These are phyloP conservation scores for Epicoccum nigrum DNA, from an alignment of 2,329 filamentous ascomycete genomes.

Conservation along the genomic window DNA sequence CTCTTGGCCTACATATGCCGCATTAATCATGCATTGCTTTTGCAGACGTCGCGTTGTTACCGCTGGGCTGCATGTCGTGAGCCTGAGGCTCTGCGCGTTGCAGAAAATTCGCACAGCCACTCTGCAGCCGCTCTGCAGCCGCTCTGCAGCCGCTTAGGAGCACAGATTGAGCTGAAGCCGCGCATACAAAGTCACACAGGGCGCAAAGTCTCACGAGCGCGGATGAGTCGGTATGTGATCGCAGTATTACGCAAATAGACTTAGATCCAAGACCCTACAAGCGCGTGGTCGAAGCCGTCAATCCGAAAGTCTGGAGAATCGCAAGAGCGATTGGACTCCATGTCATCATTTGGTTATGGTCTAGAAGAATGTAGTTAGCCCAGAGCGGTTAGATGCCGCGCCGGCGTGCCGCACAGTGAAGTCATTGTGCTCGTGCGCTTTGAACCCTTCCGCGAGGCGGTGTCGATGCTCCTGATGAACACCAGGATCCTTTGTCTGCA, in stretches of 20 bases:
- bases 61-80: constrained; percentile 6
- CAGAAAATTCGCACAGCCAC: constrained; percentile 2
- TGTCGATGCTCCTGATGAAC: constrained; percentile 7
- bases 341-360: constrained; percentile 39
- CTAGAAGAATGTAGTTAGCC: constrained; percentile 24
- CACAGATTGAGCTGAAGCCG: constrained; percentile 7
- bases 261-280: constrained; percentile 14
- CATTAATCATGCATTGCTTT: constrained; percentile 17
- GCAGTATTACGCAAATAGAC: constrained; percentile 14
- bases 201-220: constrained; percentile 2
- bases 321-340: constrained; percentile 35
- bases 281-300: constrained; percentile 23
- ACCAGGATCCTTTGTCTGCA: constrained; percentile 3
- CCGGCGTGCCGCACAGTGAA: constrained; percentile 16
- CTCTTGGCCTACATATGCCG: constrained; percentile 8
- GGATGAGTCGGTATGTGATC: constrained; percentile 14
- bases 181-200: background rate
- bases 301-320: constrained; percentile 29
- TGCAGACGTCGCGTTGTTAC: constrained; percentile 6
- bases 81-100: constrained; percentile 18
- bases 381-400: constrained; percentile 15
- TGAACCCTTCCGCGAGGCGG: constrained; percentile 8
- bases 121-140: constrained; percentile 3
- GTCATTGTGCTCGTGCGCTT: constrained; percentile 11
- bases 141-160: constrained; percentile 1